A percentile compares a stretch with the other conserved stretches of the same genome.
These are phyloP conservation scores for Cryptococcus sp. DNA, from an alignment of 1,284 basidiomycete genomes.

Conservation along the genomic window DNA sequence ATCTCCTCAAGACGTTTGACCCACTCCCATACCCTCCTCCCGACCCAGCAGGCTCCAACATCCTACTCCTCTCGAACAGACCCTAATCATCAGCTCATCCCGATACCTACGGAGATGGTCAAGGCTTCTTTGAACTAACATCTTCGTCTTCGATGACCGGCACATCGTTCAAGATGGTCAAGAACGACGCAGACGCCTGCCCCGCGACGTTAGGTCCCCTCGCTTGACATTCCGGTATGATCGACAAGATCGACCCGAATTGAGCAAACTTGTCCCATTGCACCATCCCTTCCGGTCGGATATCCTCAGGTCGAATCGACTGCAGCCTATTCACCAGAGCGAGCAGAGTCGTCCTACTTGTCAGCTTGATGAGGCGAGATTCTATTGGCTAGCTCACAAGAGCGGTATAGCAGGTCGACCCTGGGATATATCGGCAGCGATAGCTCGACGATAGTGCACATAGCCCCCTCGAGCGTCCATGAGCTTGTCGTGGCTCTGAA, in stretches of 20 bases:
- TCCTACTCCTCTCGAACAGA: constrained; percentile 27
- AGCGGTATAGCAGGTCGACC: constrained; percentile 41
- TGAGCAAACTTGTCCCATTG: constrained; percentile 42
- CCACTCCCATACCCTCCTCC: background rate
- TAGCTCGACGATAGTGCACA: constrained; percentile 31
- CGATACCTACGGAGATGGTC: background rate
- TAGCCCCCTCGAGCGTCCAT: constrained; percentile 44
- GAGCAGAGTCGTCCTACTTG: constrained; percentile 23
- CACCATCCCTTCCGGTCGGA: constrained; percentile 19
- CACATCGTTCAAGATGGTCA: constrained; percentile 30
- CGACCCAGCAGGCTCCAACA: constrained; percentile 17
- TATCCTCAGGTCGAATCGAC: constrained; percentile 30
- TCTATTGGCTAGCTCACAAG: constrained; percentile 38
- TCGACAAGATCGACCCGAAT: constrained; percentile 34
- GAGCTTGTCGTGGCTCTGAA: constrained; percentile 36
- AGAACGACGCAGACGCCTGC: constrained; percentile 17
- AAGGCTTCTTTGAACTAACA: constrained; percentile 21
- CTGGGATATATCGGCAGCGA: constrained; percentile 37
- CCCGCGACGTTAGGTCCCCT: constrained; percentile 25
- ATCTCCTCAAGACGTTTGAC: constrained; percentile 1
- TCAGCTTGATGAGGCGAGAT: background rate
- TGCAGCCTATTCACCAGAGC: constrained; percentile 34
- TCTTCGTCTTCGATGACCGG: constrained; percentile 36
- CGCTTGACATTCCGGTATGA: constrained; percentile 36
- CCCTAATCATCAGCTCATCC: constrained; percentile 20